Evolutionary conservation across 768 basidiomycete species (phyloP).

Genomic region (Boletus fagicola): DNA sequence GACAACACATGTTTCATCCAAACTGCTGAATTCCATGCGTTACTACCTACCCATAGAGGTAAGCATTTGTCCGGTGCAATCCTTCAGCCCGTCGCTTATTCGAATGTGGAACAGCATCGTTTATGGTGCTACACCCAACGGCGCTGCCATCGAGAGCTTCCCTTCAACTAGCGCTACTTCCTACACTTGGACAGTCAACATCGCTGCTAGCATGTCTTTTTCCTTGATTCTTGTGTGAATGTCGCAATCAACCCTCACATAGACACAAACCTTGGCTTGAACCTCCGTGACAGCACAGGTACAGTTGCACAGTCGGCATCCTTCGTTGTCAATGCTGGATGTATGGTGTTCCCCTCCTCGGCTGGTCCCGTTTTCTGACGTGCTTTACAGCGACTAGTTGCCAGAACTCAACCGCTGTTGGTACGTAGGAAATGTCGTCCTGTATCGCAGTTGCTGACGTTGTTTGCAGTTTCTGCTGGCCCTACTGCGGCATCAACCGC

Average conservation of each 20-base stretch:
- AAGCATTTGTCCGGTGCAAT: not conserved
- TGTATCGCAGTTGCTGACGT: conserved; percentile 14
- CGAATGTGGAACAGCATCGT: conserved; percentile 44
- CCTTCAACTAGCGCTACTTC: conserved; percentile 38
- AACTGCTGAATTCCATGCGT: not conserved
- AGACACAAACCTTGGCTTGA: conserved; percentile 58
- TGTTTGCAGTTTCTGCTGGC: conserved; percentile 23
- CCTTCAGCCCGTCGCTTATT: not conserved
- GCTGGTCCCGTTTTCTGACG: conserved; percentile 3
- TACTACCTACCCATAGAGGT: conserved; percentile 37
- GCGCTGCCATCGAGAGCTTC: conserved; percentile 46
- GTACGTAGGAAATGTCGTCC: conserved; percentile 22
- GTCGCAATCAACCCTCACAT: not conserved
- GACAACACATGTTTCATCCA: not conserved
- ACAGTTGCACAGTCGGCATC: conserved; percentile 45
- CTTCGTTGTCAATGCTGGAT: conserved; percentile 46
- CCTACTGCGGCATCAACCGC: conserved; percentile 17
- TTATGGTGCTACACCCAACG: conserved; percentile 47
- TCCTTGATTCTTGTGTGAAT: not conserved
- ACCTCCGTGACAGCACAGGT: conserved; percentile 63
- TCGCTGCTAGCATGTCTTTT: conserved; percentile 38
- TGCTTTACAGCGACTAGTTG: conserved; percentile 32
- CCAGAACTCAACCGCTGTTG: conserved; percentile 24
- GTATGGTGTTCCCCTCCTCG: conserved; percentile 40
- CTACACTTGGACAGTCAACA: conserved; percentile 56